A percentile compares a stretch with the other conserved stretches of the same genome.
Evolutionary conservation across 805 yeast genomes (phyloP).

Genomic region (Grigorovia yakushimaensis): DNA sequence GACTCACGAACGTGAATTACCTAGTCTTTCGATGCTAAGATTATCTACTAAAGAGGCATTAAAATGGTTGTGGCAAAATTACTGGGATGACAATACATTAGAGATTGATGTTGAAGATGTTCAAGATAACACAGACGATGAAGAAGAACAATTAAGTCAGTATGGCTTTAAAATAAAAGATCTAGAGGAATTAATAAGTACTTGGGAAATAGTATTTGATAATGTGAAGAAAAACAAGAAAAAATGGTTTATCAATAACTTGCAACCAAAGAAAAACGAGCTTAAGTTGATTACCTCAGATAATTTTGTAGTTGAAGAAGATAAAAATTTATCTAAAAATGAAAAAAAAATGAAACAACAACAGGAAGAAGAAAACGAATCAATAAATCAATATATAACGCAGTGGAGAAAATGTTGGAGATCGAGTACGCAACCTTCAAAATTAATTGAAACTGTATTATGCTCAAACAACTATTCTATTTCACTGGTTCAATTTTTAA

Average conservation of each 20-base stretch:
- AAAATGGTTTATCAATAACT: background rate
- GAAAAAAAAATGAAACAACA: conserved; percentile 3
- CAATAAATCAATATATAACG: conserved; percentile 5
- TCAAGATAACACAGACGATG: conserved; percentile 3
- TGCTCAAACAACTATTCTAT: background rate
- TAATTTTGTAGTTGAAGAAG: conserved; percentile 35
- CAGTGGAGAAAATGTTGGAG: conserved; percentile 15
- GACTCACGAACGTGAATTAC: conserved; percentile 74
- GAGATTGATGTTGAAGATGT: conserved; percentile 17
- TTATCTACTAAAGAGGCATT: conserved; percentile 51
- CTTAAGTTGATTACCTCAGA: conserved; percentile 16
- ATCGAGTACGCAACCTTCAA: conserved; percentile 4
- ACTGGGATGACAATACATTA: conserved; percentile 45
- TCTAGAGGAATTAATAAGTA: background rate
- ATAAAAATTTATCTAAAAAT: conserved; percentile 53
- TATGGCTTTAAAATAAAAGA: conserved; percentile 1
- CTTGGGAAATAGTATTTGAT: conserved; percentile 4
- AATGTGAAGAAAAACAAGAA: conserved; percentile 5
- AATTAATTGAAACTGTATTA: conserved; percentile 7
- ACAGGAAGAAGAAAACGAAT: conserved; percentile 7
- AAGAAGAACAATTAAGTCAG: background rate
- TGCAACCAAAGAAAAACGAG: conserved; percentile 13
- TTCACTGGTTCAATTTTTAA: conserved; percentile 6
- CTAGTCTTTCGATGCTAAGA: conserved; percentile 60
- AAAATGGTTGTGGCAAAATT: conserved; percentile 62